These are phyloP conservation scores for Dioscorea dumetorum DNA, from an alignment of 106 monocot species.

Conservation along the genomic window DNA sequence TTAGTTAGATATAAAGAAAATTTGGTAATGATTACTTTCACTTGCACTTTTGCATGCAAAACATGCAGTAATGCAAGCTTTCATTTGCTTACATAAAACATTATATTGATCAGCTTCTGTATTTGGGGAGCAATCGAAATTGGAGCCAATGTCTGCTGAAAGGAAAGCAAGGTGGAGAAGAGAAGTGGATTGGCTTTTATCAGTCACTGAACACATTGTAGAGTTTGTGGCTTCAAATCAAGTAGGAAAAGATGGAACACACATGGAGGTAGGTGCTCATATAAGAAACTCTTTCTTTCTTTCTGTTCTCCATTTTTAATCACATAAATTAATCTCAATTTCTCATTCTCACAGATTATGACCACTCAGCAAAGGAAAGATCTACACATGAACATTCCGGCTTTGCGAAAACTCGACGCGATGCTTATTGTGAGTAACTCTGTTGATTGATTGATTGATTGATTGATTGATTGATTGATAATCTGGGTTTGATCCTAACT, in stretches of 20 bases:
- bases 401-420: constrained; percentile 67
- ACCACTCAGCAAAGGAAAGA: constrained; percentile 61
- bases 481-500: no score
- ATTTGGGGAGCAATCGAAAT: constrained; percentile 61
- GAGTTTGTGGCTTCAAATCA: constrained; percentile 75
- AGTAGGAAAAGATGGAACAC: constrained; percentile 44
- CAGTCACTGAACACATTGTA: constrained; percentile 81
- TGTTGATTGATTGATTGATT: background rate
- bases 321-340: no score
- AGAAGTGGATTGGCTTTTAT: constrained; percentile 79
- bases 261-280: constrained; percentile 71
- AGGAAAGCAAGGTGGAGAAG: constrained; percentile 68
- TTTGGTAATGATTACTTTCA: no score
- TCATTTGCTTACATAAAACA: no score
- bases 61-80: no score
- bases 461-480: no score
- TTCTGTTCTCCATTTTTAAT: no score
- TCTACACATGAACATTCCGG: constrained; percentile 77
- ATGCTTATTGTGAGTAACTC: constrained; percentile 66
- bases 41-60: no score
- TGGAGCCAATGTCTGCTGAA: constrained; percentile 77
- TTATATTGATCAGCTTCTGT: constrained; percentile 49
- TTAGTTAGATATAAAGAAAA: no score
- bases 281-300: no score
- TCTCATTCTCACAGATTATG: constrained; percentile 46